Percentiles rank a stretch among this genome's conserved stretches.
Conservation (phyloP, 257 asterid genomes). For the Nicotiana paniculata region DNA sequence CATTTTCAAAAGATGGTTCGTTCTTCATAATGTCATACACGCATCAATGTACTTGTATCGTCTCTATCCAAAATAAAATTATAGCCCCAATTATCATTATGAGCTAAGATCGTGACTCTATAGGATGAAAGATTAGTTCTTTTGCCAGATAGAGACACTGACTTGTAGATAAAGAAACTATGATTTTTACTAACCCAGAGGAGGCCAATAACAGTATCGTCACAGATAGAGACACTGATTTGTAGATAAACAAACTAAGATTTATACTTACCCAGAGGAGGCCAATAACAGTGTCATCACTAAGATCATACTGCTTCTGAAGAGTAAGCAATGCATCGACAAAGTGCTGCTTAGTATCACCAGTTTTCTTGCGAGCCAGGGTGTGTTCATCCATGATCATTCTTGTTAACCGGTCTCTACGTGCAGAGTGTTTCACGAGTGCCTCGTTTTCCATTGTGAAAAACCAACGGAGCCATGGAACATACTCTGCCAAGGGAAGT, state of each 20-base stretch:
- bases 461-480: conserved; percentile 59
- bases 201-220: conserved; percentile 72
- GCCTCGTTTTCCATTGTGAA: conserved; percentile 45
- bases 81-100: background rate
- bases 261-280: conserved; percentile 69
- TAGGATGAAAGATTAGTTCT: background rate
- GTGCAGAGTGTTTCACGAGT: conserved; percentile 40
- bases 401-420: conserved; percentile 47
- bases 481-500: conserved; percentile 51
- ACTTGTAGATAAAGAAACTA: background rate
- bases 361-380: conserved; percentile 48
- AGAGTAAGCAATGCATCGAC: conserved; percentile 77
- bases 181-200: conserved; percentile 54
- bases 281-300: conserved; percentile 63
- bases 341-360: conserved; percentile 73
- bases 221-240: background rate
- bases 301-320: conserved; percentile 64
- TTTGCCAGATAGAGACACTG: background rate
- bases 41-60: background rate
- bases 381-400: conserved; percentile 84
- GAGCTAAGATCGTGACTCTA: background rate
- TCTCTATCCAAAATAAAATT: background rate
- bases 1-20: background rate
- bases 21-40: background rate
- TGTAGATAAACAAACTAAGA: background rate